Evolutionary conservation across 805 yeast species (phyloP).

Genomic region (Komagataella pastoris): DNA sequence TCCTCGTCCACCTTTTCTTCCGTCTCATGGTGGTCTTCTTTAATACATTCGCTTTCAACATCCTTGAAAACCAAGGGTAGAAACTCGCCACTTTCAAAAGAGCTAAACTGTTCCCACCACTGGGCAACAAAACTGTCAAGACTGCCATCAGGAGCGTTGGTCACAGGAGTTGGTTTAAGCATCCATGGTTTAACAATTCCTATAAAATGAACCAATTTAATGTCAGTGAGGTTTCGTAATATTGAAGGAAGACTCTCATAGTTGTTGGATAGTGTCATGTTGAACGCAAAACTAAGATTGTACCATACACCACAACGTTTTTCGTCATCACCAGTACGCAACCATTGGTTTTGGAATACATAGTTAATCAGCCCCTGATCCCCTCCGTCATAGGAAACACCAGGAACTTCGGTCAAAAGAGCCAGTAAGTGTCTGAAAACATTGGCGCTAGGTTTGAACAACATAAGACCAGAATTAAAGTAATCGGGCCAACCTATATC

Average conservation of each 20-base stretch:
- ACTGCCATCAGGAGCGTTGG: background rate
- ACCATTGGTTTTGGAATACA: conserved; percentile 30
- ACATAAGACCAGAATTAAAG: conserved; percentile 71
- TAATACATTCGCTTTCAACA: background rate
- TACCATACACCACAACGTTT: conserved; percentile 32
- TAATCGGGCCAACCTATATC: conserved; percentile 91
- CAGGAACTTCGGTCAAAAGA: conserved; percentile 9
- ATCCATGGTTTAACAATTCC: conserved; percentile 54
- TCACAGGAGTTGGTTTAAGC: background rate
- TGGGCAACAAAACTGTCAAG: background rate
- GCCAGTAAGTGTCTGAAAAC: conserved; percentile 27
- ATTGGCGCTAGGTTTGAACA: conserved; percentile 35
- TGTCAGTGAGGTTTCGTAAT: conserved; percentile 14
- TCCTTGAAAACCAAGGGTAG: background rate
- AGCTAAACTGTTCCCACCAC: background rate
- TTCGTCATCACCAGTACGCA: background rate
- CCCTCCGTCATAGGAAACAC: conserved; percentile 70
- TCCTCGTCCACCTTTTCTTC: background rate
- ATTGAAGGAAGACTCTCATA: conserved; percentile 23
- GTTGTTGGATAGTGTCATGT: conserved; percentile 46
- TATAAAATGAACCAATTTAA: conserved; percentile 53
- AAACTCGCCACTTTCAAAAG: background rate
- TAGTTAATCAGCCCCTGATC: conserved; percentile 86
- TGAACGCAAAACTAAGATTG: conserved; percentile 66
- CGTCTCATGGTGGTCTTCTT: background rate